Conservation (phyloP, 2,329 filamentous ascomycete genomes). For the Nannizziopsis barbatae region DNA sequence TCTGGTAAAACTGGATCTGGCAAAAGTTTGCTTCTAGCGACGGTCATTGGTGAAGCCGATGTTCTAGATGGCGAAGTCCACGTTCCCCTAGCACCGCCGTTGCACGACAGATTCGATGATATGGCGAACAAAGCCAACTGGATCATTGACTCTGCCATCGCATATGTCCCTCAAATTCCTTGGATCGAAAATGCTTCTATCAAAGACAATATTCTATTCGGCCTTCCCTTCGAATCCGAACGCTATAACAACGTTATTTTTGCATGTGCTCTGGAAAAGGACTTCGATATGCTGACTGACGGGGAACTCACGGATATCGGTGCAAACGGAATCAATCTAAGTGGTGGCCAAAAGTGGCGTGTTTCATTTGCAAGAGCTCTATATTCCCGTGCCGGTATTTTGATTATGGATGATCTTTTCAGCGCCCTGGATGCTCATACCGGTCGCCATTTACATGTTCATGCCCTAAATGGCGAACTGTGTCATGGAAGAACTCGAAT, state of each 20-base stretch:
- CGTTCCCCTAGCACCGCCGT: conserved; percentile 38
- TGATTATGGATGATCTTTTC: conserved; percentile 75
- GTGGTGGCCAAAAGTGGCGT: conserved; percentile 73
- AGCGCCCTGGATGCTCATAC: conserved; percentile 71
- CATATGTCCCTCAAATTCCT: conserved; percentile 67
- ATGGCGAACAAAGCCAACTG: conserved; percentile 53
- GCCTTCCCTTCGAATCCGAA: conserved; percentile 55
- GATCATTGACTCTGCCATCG: conserved; percentile 58
- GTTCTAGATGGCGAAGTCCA: conserved; percentile 52
- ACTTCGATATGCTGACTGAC: conserved; percentile 63
- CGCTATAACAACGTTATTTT: conserved; percentile 60
- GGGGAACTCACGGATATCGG: conserved; percentile 73
- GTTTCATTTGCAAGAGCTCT: conserved; percentile 68
- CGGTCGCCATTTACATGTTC: conserved; percentile 65
- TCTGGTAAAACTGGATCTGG: conserved; percentile 68
- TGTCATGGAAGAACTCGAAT: conserved; percentile 61
- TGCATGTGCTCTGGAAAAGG: conserved; percentile 63
- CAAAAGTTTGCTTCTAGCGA: conserved; percentile 62
- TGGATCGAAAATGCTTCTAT: conserved; percentile 79
- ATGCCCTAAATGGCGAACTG: conserved; percentile 61
- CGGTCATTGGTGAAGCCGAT: conserved; percentile 65
- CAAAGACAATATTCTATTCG: conserved; percentile 67
- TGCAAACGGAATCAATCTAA: conserved; percentile 73
- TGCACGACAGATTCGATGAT: conserved; percentile 48
- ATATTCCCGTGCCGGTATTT: conserved; percentile 64